These are phyloP conservation scores for Xylariaceae sp. DNA, from an alignment of 2,329 filamentous ascomycete species.

Conservation along the genomic window DNA sequence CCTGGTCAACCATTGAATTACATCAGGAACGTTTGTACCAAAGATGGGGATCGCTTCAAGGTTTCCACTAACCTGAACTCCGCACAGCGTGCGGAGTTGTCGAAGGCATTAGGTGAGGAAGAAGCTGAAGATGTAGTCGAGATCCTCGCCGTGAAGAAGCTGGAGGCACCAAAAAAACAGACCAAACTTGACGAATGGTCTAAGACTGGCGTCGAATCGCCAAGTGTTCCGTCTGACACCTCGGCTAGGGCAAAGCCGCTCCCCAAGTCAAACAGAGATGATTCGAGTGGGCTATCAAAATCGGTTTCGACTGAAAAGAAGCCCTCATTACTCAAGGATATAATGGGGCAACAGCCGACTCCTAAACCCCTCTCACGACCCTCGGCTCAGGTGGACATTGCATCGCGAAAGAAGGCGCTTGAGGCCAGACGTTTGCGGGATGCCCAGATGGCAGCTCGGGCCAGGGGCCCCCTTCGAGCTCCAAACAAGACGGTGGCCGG, in stretches of 20 bases:
- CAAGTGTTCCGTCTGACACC: conserved; percentile 12
- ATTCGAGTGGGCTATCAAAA: conserved; percentile 44
- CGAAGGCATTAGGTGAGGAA: conserved; percentile 58
- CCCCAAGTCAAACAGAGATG: conserved; percentile 41
- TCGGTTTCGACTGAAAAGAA: conserved; percentile 42
- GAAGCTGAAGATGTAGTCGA: conserved; percentile 49
- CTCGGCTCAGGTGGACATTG: conserved; percentile 34
- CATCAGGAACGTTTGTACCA: conserved; percentile 65
- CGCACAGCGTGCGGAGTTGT: conserved; percentile 80
- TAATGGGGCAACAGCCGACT: conserved; percentile 35
- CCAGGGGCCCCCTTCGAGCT: conserved; percentile 58
- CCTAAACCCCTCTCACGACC: conserved; percentile 31
- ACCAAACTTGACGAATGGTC: conserved; percentile 60
- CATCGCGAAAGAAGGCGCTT: conserved; percentile 62
- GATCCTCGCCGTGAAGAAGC: conserved; percentile 40
- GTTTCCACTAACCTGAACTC: conserved; percentile 76
- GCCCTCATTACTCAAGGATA: conserved; percentile 42
- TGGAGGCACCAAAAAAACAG: conserved; percentile 48
- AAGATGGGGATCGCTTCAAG: conserved; percentile 50
- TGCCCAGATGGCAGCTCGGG: conserved; percentile 65
- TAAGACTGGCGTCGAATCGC: conserved; percentile 42
- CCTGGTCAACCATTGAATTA: conserved; percentile 54
- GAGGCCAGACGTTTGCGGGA: conserved; percentile 72
- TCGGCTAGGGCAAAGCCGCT: conserved; percentile 13
- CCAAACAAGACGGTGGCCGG: conserved; percentile 56